Conservation (phyloP, 1,139 yeast species). For the Candida albicans region DNA sequence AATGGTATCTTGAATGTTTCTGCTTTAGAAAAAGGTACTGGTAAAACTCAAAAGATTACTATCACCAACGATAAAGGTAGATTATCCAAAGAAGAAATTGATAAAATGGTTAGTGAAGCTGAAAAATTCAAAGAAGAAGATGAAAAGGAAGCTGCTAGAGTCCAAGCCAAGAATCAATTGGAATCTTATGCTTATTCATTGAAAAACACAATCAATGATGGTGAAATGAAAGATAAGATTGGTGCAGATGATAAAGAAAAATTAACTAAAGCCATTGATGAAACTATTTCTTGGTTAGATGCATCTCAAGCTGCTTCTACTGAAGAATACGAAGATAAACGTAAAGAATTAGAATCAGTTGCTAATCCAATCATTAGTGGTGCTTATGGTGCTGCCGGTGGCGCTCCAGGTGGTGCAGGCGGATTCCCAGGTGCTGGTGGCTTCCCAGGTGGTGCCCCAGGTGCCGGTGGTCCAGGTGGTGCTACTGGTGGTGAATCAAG, state of each 20-base stretch:
- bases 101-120: conserved; percentile 50
- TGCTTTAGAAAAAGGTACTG: conserved; percentile 94
- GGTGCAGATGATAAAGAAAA: conserved; percentile 46
- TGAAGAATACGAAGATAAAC: conserved; percentile 58
- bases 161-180: conserved; percentile 71
- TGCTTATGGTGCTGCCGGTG: conserved; percentile 49
- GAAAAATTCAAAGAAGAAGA: conserved; percentile 42
- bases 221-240: conserved; percentile 53
- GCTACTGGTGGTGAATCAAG: conserved; percentile 38
- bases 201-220: conserved; percentile 57
- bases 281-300: conserved; percentile 52
- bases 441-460: conserved; percentile 38
- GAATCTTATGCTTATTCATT: conserved; percentile 88
- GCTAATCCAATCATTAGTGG: conserved; percentile 68
- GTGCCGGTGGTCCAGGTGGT: conserved; percentile 30
- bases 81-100: conserved; percentile 50
- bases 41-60: conserved; percentile 47
- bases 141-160: conserved; percentile 38
- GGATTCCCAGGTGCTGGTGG: conserved; percentile 30
- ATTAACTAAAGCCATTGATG: conserved; percentile 42
- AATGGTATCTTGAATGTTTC: conserved; percentile 93
- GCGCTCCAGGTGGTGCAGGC: conserved; percentile 18
- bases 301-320: conserved; percentile 51
- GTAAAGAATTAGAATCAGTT: conserved; percentile 63
- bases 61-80: conserved; percentile 50